Evolutionary conservation across 2,329 filamentous ascomycete genomes (phyloP), one percentile per base, ranked within the genome.

Genomic region (Stagonosporopsis rhizophila): DNA sequence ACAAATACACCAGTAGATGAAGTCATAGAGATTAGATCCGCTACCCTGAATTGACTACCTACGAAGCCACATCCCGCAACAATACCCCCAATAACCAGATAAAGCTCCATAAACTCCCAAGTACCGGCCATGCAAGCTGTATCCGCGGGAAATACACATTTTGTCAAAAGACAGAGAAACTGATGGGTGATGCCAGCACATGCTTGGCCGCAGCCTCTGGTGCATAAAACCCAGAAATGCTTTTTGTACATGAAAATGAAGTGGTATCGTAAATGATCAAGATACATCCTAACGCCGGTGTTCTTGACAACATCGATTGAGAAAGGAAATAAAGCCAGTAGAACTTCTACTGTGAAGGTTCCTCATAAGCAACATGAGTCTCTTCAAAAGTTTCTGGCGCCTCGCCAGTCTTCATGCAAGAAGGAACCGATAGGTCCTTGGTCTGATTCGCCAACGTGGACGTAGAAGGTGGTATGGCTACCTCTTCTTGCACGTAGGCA

Each of bases 401-500:
- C 14, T 58, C 55, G 34, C 55, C 48, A 4, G 55, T 49, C 48
- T 23, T 52, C 45, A 58, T 48, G 20, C 19, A 37, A 15, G 49
- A 49, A 1, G 40, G 48, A 2, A 44, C 27, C 6, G 42, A 35
- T 4, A 30, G 17, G 6, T 49, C 44, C 1, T 44, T 14, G 3
- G 20, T 12, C 1, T 47, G 42, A 3, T 20, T 1, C 1, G 35
- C 25, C 3, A 22, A 15, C 5, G 22, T 32, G 12, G 38, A 37
- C 9, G 34, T 9, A 12, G 40, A 34, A 17, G 14, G 17, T 42
- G 44, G 12, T n/a, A 20, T 32, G 19, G 22, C 25, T 12, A 57
- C 54, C 6, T 68, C 65, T 8, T 70, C 65, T 19, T 59, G 60
- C 0, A 74, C 53, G 71, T 96, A 96, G 12, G 89, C 86, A 49